Evolutionary conservation across 768 basidiomycete species (phyloP).

Genomic region (Lyophyllum atratum): DNA sequence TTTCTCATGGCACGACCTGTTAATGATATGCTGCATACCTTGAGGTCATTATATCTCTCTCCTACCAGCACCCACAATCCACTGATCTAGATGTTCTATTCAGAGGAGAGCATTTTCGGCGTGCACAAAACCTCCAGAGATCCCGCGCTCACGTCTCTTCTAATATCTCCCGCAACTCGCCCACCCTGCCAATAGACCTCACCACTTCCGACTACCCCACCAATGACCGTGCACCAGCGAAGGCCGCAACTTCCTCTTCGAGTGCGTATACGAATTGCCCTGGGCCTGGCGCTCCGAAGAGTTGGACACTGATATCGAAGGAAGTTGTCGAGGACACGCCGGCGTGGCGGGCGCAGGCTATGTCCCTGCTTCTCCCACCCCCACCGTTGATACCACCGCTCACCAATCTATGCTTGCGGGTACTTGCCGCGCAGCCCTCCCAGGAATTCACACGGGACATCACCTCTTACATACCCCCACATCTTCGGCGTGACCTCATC

Average conservation of each 20-base stretch:
- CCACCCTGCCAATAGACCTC: conserved; percentile 13
- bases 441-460: conserved; percentile 47
- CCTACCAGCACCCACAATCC: background rate
- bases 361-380: conserved; percentile 51
- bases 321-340: conserved; percentile 29
- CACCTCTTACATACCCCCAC: conserved; percentile 53
- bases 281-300: conserved; percentile 57
- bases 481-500: conserved; percentile 60
- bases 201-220: background rate
- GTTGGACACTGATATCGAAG: conserved; percentile 47
- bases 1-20: too few relatives aligned
- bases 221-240: background rate
- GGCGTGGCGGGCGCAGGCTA: conserved; percentile 56
- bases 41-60: conserved; percentile 41
- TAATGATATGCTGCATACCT: conserved; percentile 50
- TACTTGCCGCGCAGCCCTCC: conserved; percentile 40
- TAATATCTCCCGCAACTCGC: conserved; percentile 15
- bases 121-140: conserved; percentile 53
- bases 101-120: conserved; percentile 77
- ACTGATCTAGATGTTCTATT: background rate
- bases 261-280: conserved; percentile 30
- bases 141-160: conserved; percentile 33
- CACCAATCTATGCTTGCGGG: conserved; percentile 56
- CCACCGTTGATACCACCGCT: conserved; percentile 47
- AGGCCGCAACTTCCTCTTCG: background rate